Evolutionary conservation across 805 yeast genomes (phyloP), one percentile per base, ranked within the genome.

Genomic region (Nakazawaea holstii): DNA sequence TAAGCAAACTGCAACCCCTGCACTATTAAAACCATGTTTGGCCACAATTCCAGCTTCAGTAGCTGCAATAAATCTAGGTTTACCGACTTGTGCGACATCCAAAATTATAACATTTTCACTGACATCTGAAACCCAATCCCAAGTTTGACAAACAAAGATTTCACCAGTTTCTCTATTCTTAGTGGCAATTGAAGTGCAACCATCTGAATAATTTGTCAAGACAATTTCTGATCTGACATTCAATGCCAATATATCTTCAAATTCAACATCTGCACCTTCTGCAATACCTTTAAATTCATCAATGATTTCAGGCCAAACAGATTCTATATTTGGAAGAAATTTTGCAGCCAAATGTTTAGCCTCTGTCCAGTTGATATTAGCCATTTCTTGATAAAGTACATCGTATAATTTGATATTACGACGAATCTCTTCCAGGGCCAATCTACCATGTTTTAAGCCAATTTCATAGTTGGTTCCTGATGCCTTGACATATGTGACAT

Each of bases 81-180:
- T 55, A 14, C 55, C 56, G 6, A 56, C 55, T 11, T 53, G 61
- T 26, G 46, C 51, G n/a, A 62, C 55, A 32, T 58, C 55, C 30
- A 65, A 55, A 13, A 60, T 52, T 7, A 65, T 51, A 29, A 65
- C 49, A 33, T 57, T 58, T n/a, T 54, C 53, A 32, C 49, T 46
- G 49, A 64, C 60, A 36, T 49, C 58, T 1, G 52, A 50, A 32
- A 59, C 56, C 74, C 74, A 70, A 52, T 70, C 74, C 74, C 74
- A 70, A 50, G 68, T 70, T 53, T 70, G 74, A 49, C 65, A 55
- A 52, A 59, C 55, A 52, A 53, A 40, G 48, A 59, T 36, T 35
- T 53, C 52, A 35, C 61, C 53, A 32, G 60, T 46, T 33, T 53
- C 11, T 35, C 39, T 15, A 46, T 58, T 57, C 53, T 55, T 35